These are phyloP conservation scores for Chalciporus chontae DNA, from an alignment of 768 basidiomycete genomes.

Conservation along the genomic window DNA sequence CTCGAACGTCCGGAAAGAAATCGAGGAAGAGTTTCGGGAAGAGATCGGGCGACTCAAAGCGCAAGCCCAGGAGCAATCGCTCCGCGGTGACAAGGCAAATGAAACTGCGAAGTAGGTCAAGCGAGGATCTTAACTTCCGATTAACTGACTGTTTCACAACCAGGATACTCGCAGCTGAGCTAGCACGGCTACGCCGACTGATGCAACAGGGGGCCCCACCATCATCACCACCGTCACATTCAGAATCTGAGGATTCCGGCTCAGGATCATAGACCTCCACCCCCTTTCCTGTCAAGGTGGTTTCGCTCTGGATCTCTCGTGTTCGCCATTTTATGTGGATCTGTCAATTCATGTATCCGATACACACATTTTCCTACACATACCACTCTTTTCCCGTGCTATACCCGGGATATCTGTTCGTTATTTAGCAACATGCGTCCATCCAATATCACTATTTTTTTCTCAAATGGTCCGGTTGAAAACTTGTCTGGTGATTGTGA, in stretches of 20 bases:
- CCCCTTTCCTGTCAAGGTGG: neutral
- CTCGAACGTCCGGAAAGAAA: conserved; percentile 45
- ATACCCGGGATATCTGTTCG: conserved; percentile 25
- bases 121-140: neutral
- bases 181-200: conserved; percentile 66
- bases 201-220: conserved; percentile 56
- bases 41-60: conserved; percentile 53
- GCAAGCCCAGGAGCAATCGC: conserved; percentile 50
- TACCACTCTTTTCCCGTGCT: conserved; percentile 20
- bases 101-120: conserved; percentile 57
- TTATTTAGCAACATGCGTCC: conserved; percentile 7
- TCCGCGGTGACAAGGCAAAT: conserved; percentile 53
- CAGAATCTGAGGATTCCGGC: conserved; percentile 10
- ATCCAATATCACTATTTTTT: neutral
- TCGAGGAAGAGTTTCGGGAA: conserved; percentile 59
- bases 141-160: neutral
- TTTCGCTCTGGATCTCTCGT: conserved; percentile 5
- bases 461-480: neutral
- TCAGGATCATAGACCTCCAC: conserved; percentile 11
- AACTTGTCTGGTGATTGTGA: no score
- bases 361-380: conserved; percentile 27
- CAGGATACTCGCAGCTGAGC: conserved; percentile 59
- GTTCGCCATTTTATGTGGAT: conserved; percentile 17
- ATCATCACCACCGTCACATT: conserved; percentile 16
- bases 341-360: conserved; percentile 31